Evolutionary conservation across 495 filamentous ascomycete genomes (phyloP).

Genomic region (Annulohypoxylon nitens): DNA sequence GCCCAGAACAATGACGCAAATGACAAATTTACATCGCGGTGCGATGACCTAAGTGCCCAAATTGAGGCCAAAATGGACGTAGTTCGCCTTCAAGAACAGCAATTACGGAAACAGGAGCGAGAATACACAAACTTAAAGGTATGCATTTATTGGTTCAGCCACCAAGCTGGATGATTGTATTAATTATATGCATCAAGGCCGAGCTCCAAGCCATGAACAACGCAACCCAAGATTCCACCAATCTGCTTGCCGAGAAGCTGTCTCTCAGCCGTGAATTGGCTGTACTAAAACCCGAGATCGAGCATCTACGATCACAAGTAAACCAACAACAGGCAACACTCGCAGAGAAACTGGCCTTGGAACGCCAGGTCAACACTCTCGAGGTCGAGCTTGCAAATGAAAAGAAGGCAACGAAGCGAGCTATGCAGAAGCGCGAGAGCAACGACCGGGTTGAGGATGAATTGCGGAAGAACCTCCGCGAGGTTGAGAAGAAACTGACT

Average conservation of each 20-base stretch:
- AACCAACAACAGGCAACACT: conserved; percentile 73
- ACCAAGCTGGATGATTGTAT: not conserved
- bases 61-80: conserved; percentile 69
- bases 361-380: conserved; percentile 77
- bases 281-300: conserved; percentile 78
- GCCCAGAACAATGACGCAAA: conserved; percentile 67
- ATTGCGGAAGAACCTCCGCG: conserved; percentile 60
- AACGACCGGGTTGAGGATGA: conserved; percentile 59
- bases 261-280: conserved; percentile 78
- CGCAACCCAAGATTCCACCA: conserved; percentile 74
- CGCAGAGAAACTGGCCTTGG: conserved; percentile 79
- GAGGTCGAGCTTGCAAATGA: conserved; percentile 86
- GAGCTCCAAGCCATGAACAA: conserved; percentile 74
- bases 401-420: conserved; percentile 74
- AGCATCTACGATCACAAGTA: conserved; percentile 79
- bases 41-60: conserved; percentile 68
- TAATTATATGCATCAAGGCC: conserved; percentile 65
- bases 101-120: conserved; percentile 68
- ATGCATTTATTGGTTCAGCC: conserved; percentile 31
- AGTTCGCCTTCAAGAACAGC: conserved; percentile 66
- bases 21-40: conserved; percentile 68
- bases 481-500: conserved; percentile 64
- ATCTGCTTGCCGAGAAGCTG: conserved; percentile 80
- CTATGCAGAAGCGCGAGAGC: conserved; percentile 63
- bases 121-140: conserved; percentile 80